A percentile compares a stretch with the other conserved stretches of the same genome.
phyloP scores from a whole-genome alignment of 768 basidiomycete species.

The Psilocybe subaeruginosa region DNA sequence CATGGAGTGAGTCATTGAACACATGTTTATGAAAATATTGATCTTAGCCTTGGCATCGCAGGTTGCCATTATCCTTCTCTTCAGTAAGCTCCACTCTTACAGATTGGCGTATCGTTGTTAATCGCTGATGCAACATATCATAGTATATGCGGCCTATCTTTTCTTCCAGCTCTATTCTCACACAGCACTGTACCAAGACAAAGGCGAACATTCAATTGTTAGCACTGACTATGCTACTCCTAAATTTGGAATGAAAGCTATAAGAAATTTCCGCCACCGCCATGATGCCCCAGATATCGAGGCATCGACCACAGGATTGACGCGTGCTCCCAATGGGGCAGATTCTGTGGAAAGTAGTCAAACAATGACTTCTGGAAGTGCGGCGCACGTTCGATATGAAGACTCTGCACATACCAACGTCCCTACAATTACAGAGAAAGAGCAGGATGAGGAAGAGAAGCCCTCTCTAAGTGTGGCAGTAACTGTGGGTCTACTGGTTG shows the following conservation, averaged over 20 bases:
- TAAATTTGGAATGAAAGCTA: slow-evolving; percentile 15
- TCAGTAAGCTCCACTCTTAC: slow-evolving; percentile 49
- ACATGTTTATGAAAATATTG: not conserved
- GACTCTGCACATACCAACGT: not conserved
- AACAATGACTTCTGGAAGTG: not conserved
- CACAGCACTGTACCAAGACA: slow-evolving; percentile 64
- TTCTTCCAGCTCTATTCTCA: slow-evolving; percentile 82
- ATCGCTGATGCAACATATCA: slow-evolving; percentile 15
- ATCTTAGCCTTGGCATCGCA: slow-evolving; percentile 49
- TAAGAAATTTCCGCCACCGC: slow-evolving; percentile 3
- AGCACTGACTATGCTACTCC: slow-evolving; percentile 37
- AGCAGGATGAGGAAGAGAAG: slow-evolving; percentile 47
- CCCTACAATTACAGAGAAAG: slow-evolving; percentile 25
- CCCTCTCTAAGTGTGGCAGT: slow-evolving; percentile 60
- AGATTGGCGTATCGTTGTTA: too few species aligned
- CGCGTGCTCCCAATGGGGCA: not conserved
- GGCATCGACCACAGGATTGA: not conserved
- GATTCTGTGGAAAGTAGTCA: slow-evolving; percentile 3
- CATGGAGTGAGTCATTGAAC: slow-evolving; percentile 60
- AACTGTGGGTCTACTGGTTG: slow-evolving; percentile 54
- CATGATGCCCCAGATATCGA: not conserved
- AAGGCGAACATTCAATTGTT: slow-evolving; percentile 35
- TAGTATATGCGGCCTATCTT: slow-evolving; percentile 53
- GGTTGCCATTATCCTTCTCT: slow-evolving; percentile 77
- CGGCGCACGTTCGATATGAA: not conserved